These are phyloP conservation scores for Bryoglossum gracile DNA, from an alignment of 495 filamentous ascomycete genomes.

Conservation along the genomic window DNA sequence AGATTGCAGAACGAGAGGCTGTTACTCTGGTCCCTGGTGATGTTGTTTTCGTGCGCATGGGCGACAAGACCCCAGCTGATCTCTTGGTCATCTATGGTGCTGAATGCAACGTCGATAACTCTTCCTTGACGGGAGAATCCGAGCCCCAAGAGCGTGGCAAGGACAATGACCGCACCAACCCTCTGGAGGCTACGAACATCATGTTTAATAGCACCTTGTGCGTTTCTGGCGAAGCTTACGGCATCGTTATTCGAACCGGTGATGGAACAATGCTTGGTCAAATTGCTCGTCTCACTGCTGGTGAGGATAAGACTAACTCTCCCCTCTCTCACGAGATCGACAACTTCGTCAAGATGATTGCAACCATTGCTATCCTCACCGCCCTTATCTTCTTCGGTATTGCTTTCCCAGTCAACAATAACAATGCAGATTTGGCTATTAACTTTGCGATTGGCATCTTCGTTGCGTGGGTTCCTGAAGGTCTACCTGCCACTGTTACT, in stretches of 20 bases:
- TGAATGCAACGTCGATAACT: slow-evolving; percentile 21
- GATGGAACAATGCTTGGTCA: slow-evolving; percentile 31
- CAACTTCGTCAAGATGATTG: slow-evolving; percentile 32
- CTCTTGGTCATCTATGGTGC: slow-evolving; percentile 15
- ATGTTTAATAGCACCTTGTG: slow-evolving; percentile 24
- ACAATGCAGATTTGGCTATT: slow-evolving; percentile 17
- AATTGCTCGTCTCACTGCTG: slow-evolving; percentile 29
- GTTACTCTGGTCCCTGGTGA: slow-evolving; percentile 17
- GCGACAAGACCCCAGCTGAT: slow-evolving; percentile 20
- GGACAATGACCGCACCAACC: slow-evolving; percentile 26
- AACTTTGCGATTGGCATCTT: slow-evolving; percentile 30
- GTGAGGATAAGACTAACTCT: slow-evolving; percentile 24
- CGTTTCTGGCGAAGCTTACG: slow-evolving; percentile 27
- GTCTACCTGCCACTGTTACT: slow-evolving; percentile 32
- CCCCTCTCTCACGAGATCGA: slow-evolving; percentile 30
- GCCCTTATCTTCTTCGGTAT: slow-evolving; percentile 26
- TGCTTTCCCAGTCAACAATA: slow-evolving; percentile 26
- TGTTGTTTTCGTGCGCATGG: slow-evolving; percentile 14
- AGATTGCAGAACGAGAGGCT: slow-evolving; percentile 22
- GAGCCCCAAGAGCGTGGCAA: slow-evolving; percentile 18
- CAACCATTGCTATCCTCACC: slow-evolving; percentile 22
- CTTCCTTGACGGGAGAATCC: slow-evolving; percentile 21
- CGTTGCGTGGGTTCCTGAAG: slow-evolving; percentile 35
- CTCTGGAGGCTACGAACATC: slow-evolving; percentile 24
- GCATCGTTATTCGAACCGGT: slow-evolving; percentile 32